These are phyloP conservation scores for Orbilia brochopaga DNA, from an alignment of 2,329 filamentous ascomycete species.

Conservation along the genomic window DNA sequence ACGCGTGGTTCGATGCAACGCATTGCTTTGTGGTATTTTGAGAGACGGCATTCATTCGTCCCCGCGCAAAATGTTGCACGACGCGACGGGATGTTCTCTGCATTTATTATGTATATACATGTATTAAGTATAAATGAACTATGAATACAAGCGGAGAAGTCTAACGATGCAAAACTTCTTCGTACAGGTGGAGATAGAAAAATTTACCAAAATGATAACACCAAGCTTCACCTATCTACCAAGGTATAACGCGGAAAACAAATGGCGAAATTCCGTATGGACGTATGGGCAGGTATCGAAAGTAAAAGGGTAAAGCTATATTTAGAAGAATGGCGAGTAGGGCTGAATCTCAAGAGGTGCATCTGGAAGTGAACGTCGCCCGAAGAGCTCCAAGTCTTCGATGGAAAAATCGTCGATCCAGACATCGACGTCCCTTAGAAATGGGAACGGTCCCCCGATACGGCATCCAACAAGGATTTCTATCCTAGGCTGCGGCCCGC, in stretches of 20 bases:
- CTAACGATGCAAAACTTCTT: no score
- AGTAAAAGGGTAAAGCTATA: not conserved
- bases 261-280: no score
- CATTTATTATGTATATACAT: no score
- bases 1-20: constrained; percentile 42
- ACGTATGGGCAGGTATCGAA: no score
- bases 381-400: not conserved
- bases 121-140: no score
- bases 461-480: not conserved
- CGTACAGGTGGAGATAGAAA: no score
- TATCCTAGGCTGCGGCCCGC: not conserved
- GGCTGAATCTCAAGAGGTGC: not conserved
- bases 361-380: not conserved
- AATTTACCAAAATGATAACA: no score
- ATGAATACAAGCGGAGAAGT: no score
- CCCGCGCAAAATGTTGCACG: not conserved
- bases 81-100: no score
- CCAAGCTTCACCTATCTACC: no score
- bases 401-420: constrained; percentile 5
- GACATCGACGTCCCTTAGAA: not conserved
- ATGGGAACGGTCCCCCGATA: not conserved
- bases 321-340: no score
- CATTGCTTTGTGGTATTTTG: constrained; percentile 40
- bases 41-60: not conserved
- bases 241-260: no score